phyloP scores from a whole-genome alignment of 2,329 filamentous ascomycete genomes.

The Exophiala alcalophila region DNA sequence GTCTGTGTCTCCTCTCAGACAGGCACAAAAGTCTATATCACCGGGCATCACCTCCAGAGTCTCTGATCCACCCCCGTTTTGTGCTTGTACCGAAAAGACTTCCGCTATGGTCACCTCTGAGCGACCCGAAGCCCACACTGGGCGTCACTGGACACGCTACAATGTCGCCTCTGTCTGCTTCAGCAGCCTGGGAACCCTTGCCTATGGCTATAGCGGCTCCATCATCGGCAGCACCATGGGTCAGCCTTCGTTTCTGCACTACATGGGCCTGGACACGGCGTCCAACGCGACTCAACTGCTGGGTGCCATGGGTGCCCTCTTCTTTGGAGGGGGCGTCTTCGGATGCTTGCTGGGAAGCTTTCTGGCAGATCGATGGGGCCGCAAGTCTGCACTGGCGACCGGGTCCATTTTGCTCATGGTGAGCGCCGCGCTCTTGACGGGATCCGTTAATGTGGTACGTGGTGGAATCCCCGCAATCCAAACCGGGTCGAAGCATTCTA shows the following conservation, averaged over 20 bases:
- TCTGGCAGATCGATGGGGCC: neutral
- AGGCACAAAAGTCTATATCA: too few relatives aligned
- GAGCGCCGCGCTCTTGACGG: neutral
- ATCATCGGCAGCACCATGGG: neutral
- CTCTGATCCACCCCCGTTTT: too few relatives aligned
- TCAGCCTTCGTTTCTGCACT: neutral
- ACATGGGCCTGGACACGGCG: neutral
- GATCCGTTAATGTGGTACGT: neutral
- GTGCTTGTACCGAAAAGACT: too few relatives aligned
- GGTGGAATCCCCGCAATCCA: too few relatives aligned
- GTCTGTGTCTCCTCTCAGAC: too few relatives aligned
- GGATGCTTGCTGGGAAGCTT: neutral
- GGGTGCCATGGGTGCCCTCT: neutral
- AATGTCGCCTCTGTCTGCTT: too few relatives aligned
- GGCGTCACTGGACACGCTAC: too few relatives aligned
- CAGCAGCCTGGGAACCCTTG: neutral
- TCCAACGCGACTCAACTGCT: neutral
- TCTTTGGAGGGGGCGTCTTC: neutral
- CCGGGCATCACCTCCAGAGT: too few relatives aligned
- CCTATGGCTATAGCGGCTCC: neutral
- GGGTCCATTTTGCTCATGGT: neutral
- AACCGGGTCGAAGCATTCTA: too few relatives aligned
- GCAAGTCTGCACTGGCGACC: neutral
- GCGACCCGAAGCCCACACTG: too few relatives aligned
- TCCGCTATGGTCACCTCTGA: too few relatives aligned